Base-by-base conservation (phyloP, 768 basidiomycete genomes). In the Boletus coccyginus region DNA sequence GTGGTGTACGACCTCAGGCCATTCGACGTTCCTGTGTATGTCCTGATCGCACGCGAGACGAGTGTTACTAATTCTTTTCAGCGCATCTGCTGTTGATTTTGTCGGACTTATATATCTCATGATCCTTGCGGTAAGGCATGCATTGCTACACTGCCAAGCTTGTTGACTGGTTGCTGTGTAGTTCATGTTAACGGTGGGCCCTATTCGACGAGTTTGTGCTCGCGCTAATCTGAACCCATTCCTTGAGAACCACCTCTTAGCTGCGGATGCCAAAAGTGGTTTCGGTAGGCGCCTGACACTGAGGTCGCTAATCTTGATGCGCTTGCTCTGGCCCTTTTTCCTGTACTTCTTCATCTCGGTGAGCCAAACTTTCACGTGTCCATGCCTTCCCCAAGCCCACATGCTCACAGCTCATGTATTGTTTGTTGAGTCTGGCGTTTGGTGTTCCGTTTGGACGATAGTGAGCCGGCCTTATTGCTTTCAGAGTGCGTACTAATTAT, bases 401-500 rank as follows among this genome's bases (percentile, higher is more conserved):
- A n/a, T 9, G 14, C 46, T 40, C 50, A 17, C 53, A 85, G 81
- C 70, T 83, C 17, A 77, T 84, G 62, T 86, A 83, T 64, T 75
- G 82, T n/a, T 69, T 87, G 13, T 62, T 87, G 19, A 84, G 78
- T 62, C 61, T 81, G 36, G 86, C 83, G 0, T 88, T 88, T 68
- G 78, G 81, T 24, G 73, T 85, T 1, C 78, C 84, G 24, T 80
- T 87, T 58, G 68, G 63, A 11, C 74, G 80, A 53, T 76, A 68
- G 77, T 83, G 36, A 33, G 78, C 70, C 38, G 21, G 10, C 31
- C 24, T 51, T 13, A 13, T 43, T 40, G 11, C 36, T 12, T 35
- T 35, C 40, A 32, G 27, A 12, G 13, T 33, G 19, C 5, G n/a
- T 33, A 41, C 48, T 49, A 7, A 63, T 19, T 38, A 14, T 33